phyloP scores from a whole-genome alignment of 331 rosid species.

The Prunus yedoensis region DNA sequence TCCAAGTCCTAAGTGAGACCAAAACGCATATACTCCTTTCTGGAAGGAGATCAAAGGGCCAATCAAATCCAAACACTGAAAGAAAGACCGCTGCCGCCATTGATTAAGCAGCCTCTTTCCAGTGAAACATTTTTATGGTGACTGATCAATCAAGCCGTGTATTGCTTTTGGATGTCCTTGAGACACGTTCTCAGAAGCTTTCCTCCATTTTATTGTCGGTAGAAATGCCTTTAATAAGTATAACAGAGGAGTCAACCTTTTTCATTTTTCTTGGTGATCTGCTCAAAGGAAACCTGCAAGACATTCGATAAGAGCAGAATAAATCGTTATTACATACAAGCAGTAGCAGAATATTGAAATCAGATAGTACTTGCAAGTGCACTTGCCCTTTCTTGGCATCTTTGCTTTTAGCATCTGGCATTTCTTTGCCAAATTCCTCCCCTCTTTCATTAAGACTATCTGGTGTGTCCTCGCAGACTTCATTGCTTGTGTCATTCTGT shows the following conservation, averaged over 20 bases:
- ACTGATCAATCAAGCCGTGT: conserved; percentile 31
- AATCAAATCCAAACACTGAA: neutral
- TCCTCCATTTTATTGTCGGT: conserved; percentile 31
- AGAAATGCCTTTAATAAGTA: conserved; percentile 39
- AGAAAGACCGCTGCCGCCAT: neutral
- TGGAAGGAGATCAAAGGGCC: neutral
- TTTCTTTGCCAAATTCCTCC: conserved; percentile 34
- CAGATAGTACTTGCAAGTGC: conserved; percentile 13
- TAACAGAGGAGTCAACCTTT: conserved; percentile 40
- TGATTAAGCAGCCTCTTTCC: neutral
- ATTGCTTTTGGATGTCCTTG: conserved; percentile 26
- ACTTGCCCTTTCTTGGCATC: conserved; percentile 47
- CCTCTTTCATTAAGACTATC: conserved; percentile 13
- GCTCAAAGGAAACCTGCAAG: conserved; percentile 40
- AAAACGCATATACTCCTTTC: neutral
- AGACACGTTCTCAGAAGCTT: conserved; percentile 31
- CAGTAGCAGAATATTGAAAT: neutral
- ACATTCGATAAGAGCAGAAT: conserved; percentile 12
- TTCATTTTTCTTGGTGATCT: conserved; percentile 35
- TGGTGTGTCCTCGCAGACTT: neutral
- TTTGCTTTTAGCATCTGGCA: conserved; percentile 24
- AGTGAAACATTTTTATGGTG: conserved; percentile 11
- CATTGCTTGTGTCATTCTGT: conserved; percentile 20
- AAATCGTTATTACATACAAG: conserved; percentile 7
- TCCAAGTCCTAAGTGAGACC: neutral